Conservation (phyloP, 1,139 yeast species). For the Diutina siamensis region DNA sequence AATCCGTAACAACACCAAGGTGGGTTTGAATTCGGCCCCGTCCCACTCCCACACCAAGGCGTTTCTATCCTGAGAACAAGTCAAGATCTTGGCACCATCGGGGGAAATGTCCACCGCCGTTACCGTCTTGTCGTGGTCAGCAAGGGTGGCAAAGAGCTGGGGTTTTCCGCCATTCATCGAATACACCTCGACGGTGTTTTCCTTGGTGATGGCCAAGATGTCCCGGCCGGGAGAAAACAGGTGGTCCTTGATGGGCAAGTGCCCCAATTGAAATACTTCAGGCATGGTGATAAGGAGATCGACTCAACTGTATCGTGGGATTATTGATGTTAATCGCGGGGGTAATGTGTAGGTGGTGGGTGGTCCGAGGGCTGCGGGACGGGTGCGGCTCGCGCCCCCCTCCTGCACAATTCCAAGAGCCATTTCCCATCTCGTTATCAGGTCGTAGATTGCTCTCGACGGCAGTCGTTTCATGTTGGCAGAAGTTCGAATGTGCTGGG, state of each 20-base stretch:
- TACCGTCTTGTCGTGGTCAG: constrained; percentile 88
- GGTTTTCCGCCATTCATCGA: constrained; percentile 33
- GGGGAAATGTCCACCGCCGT: constrained; percentile 89
- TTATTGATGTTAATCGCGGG: too few species aligned
- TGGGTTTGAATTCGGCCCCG: constrained; percentile 52
- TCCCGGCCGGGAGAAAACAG: constrained; percentile 64
- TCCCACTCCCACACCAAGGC: constrained; percentile 90
- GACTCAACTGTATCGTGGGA: constrained; percentile 5
- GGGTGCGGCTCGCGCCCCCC: too few species aligned
- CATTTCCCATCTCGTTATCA: too few species aligned
- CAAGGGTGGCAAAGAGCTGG: constrained; percentile 46
- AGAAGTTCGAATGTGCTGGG: neutral
- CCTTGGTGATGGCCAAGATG: constrained; percentile 73
- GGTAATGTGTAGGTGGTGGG: neutral
- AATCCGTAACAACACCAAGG: constrained; percentile 83
- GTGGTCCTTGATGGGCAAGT: constrained; percentile 83
- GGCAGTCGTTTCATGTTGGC: neutral
- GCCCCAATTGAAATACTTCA: constrained; percentile 52
- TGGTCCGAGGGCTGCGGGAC: too few species aligned
- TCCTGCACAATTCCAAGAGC: neutral
- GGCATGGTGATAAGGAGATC: constrained; percentile 4
- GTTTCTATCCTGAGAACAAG: constrained; percentile 96
- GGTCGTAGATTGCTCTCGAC: neutral
- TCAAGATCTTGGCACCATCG: constrained; percentile 75
- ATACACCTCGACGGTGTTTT: constrained; percentile 64